Conservation (phyloP, 768 basidiomycete species). For the Suillus ampliporus region DNA sequence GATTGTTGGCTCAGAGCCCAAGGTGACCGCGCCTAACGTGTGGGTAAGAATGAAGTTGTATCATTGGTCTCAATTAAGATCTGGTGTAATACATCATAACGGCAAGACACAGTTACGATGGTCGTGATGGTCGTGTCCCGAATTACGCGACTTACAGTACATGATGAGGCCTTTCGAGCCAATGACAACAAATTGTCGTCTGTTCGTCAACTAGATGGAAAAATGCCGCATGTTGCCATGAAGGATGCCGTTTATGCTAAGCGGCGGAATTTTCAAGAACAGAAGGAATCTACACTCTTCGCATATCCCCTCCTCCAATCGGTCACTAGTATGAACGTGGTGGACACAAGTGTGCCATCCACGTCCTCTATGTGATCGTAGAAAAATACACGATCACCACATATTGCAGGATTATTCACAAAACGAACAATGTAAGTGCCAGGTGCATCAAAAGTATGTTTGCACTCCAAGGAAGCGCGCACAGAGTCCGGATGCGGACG, state of each 20-base stretch:
- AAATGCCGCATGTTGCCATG: too few species aligned
- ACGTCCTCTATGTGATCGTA: not conserved
- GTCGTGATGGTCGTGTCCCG: too few species aligned
- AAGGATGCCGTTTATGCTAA: not conserved
- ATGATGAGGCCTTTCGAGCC: too few species aligned
- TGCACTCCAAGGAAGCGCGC: slow-evolving; percentile 1
- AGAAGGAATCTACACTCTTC: not conserved
- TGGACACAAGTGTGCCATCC: not conserved
- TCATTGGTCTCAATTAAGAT: too few species aligned
- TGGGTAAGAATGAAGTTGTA: too few species aligned
- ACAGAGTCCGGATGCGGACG: not conserved
- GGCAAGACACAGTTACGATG: too few species aligned
- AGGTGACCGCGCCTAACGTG: too few species aligned
- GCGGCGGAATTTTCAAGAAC: not conserved
- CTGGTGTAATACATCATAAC: too few species aligned
- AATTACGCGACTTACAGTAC: too few species aligned
- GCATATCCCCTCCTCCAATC: not conserved
- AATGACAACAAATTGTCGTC: too few species aligned
- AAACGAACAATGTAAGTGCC: not conserved
- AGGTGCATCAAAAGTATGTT: not conserved
- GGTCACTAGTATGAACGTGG: not conserved
- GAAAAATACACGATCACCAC: not conserved
- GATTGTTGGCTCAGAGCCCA: too few species aligned
- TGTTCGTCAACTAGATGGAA: too few species aligned
- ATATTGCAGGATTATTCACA: not conserved